phyloP scores from a whole-genome alignment of 768 basidiomycete genomes.

The Calocybe gangraenosa region DNA sequence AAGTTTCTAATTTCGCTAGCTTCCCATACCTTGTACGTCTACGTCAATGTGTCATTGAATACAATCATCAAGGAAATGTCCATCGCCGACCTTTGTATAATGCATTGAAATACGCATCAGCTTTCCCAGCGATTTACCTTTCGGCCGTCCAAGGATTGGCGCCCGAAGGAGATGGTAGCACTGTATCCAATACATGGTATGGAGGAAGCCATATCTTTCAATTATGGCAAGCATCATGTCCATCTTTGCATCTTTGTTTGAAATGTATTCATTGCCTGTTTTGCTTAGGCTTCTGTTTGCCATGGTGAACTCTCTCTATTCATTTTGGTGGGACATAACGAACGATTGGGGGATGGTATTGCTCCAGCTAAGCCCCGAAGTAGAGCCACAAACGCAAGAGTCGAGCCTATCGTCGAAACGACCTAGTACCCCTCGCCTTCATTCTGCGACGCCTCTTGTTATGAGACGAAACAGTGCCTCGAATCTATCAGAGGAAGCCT shows the following conservation, averaged over 20 bases:
- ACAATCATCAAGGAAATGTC: slow-evolving; percentile 55
- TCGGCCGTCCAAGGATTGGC: slow-evolving; percentile 86
- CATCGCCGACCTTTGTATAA: slow-evolving; percentile 79
- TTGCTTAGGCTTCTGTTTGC: slow-evolving; percentile 73
- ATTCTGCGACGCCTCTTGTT: slow-evolving; percentile 31
- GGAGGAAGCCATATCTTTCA: slow-evolving; percentile 78
- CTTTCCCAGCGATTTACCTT: slow-evolving; percentile 94
- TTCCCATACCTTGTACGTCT: slow-evolving; percentile 89
- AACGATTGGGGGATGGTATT: slow-evolving; percentile 96
- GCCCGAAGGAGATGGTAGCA: slow-evolving; percentile 50
- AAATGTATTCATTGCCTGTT: slow-evolving; percentile 4
- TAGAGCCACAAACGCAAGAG: slow-evolving; percentile 18
- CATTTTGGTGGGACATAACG: slow-evolving; percentile 99
- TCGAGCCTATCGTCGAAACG: slow-evolving; percentile 34
- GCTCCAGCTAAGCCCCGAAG: slow-evolving; percentile 37
- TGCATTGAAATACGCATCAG: slow-evolving; percentile 92
- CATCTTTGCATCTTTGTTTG: background rate
- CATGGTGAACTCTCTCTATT: slow-evolving; percentile 85
- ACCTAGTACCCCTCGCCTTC: slow-evolving; percentile 42
- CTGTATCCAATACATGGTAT: slow-evolving; percentile 53
- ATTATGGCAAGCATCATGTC: slow-evolving; percentile 60
- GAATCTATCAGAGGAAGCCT: background rate
- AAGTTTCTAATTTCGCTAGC: slow-evolving; percentile 27
- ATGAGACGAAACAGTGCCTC: slow-evolving; percentile 12
- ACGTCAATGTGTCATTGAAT: slow-evolving; percentile 92